Conservation (phyloP, 768 basidiomycete species). For the Ramaria sp. region DNA sequence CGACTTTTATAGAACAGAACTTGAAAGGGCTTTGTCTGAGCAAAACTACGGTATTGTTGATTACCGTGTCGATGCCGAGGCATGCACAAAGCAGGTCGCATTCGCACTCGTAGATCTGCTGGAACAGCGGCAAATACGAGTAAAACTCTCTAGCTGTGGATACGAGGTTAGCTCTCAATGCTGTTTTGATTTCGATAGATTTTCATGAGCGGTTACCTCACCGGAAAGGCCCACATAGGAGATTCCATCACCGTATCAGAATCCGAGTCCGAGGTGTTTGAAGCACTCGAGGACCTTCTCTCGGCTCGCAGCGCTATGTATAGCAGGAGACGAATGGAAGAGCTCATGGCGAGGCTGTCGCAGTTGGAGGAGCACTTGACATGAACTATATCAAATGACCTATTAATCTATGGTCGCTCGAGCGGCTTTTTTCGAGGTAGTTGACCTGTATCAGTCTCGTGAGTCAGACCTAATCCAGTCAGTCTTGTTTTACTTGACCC, state of each 20-base stretch:
- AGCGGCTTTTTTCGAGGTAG: no score
- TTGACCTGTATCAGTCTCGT: no score
- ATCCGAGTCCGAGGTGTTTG: constrained; percentile 27
- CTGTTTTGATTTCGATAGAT: neutral
- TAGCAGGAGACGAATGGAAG: constrained; percentile 32
- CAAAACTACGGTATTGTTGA: neutral
- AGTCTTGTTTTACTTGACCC: no score
- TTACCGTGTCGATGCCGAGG: neutral
- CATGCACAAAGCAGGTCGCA: neutral
- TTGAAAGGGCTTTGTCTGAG: constrained; percentile 4
- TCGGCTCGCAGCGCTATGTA: constrained; percentile 46
- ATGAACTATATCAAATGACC: neutral
- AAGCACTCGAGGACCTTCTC: constrained; percentile 52
- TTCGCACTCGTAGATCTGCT: constrained; percentile 1
- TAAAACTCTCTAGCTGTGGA: neutral
- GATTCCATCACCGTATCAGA: constrained; percentile 1
- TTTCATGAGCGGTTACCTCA: neutral
- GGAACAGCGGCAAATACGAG: constrained; percentile 2
- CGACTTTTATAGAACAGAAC: constrained; percentile 4
- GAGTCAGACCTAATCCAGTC: no score
- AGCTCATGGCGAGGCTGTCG: constrained; percentile 38
- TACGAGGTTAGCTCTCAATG: neutral
- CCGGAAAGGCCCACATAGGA: neutral
- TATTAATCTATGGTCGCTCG: no score
- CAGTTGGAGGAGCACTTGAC: constrained; percentile 17